These are phyloP conservation scores for Vachellia collinsii DNA, from an alignment of 306 rosid species.

Conservation along the genomic window DNA sequence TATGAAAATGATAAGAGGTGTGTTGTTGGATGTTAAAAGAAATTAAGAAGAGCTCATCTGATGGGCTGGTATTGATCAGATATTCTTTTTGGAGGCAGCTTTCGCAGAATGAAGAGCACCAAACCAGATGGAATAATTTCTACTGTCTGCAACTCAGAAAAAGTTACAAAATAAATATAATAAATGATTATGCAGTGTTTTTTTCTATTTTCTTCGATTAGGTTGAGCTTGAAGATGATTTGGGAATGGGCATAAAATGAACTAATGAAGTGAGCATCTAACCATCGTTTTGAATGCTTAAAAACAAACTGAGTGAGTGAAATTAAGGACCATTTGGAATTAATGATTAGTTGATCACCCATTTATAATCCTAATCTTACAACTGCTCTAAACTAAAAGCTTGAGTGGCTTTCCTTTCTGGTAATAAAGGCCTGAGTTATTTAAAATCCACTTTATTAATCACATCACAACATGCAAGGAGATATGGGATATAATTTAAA, in stretches of 20 bases:
- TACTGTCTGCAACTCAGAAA: conserved; percentile 51
- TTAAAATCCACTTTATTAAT: too few species aligned
- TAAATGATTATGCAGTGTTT: background rate
- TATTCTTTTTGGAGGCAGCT: conserved; percentile 72
- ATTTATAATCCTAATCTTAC: too few species aligned
- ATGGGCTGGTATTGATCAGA: conserved; percentile 87
- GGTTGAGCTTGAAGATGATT: background rate
- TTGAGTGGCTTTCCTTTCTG: too few species aligned
- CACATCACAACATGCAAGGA: too few species aligned
- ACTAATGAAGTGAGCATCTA: background rate
- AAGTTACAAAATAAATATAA: background rate
- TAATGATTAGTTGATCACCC: too few species aligned
- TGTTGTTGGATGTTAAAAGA: conserved; percentile 15
- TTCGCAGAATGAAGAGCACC: conserved; percentile 77
- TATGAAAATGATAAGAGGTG: background rate
- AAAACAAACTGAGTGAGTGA: too few species aligned
- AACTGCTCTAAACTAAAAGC: too few species aligned
- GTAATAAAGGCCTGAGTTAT: too few species aligned
- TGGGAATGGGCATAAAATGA: background rate
- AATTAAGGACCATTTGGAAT: too few species aligned
- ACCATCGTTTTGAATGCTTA: background rate
- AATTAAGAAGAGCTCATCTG: conserved; percentile 43
- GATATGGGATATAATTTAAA: too few species aligned
- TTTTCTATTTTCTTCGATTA: too few species aligned
- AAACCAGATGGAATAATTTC: conserved; percentile 74